These are phyloP conservation scores for Batkoa obscura DNA, from an alignment of 371 early-diverging fungal genomes.

Conservation along the genomic window DNA sequence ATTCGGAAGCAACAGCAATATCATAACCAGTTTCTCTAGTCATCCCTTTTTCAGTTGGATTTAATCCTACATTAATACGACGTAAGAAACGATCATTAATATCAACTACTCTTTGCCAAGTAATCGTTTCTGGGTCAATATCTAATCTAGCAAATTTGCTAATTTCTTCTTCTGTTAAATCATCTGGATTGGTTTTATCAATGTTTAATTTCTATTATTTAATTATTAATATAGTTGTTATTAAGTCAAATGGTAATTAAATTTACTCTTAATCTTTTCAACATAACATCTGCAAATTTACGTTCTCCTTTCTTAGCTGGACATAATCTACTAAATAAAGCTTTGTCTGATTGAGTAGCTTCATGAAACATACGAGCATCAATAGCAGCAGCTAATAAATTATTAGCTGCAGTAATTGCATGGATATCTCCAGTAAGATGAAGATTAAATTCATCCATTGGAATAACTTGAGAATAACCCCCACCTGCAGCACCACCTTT, in stretches of 20 bases:
- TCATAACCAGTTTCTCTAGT: slow-evolving; percentile 83
- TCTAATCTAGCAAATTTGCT: slow-evolving; percentile 67
- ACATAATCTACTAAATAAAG: slow-evolving; percentile 73
- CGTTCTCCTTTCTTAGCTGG: slow-evolving; percentile 75
- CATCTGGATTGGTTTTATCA: slow-evolving; percentile 47
- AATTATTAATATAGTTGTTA: not conserved
- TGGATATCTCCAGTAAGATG: slow-evolving; percentile 96
- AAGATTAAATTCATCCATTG: slow-evolving; percentile 97
- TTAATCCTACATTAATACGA: slow-evolving; percentile 71
- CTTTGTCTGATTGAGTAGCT: slow-evolving; percentile 63
- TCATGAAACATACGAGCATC: slow-evolving; percentile 96
- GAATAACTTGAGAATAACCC: slow-evolving; percentile 92
- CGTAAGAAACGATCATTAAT: slow-evolving; percentile 90
- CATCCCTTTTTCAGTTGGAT: slow-evolving; percentile 67
- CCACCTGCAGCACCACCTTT: slow-evolving; percentile 97
- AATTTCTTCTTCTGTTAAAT: slow-evolving; percentile 62
- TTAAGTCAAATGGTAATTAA: slow-evolving; percentile 4
- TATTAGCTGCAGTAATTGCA: slow-evolving; percentile 92
- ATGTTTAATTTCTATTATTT: slow-evolving; percentile 50
- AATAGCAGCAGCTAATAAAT: slow-evolving; percentile 87
- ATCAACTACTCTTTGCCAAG: slow-evolving; percentile 90
- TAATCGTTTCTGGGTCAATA: slow-evolving; percentile 77
- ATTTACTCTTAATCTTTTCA: slow-evolving; percentile 34
- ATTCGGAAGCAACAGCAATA: slow-evolving; percentile 91
- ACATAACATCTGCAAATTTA: slow-evolving; percentile 64